Evolutionary conservation across 768 basidiomycete species (phyloP).

Genomic region (Amanita exitialis): DNA sequence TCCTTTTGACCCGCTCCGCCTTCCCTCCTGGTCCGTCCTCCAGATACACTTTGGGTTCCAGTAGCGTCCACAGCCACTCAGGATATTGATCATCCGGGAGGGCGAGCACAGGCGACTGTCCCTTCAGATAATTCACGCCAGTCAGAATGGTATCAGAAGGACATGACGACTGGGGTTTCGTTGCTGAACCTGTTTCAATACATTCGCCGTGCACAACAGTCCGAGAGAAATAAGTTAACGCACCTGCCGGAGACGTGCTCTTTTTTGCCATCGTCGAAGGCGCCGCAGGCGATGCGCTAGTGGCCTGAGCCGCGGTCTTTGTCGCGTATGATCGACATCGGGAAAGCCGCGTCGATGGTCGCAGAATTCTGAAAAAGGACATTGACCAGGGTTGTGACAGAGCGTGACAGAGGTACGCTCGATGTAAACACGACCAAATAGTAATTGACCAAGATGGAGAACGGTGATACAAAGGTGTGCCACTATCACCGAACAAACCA

Average conservation of each 20-base stretch:
- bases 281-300: not conserved
- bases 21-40: constrained; percentile 72
- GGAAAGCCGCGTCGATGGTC: not conserved
- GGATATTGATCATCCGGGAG: constrained; percentile 80
- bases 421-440: not conserved
- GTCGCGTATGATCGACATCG: constrained; percentile 1
- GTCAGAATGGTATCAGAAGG: constrained; percentile 60
- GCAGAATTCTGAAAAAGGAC: constrained; percentile 4
- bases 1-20: constrained; percentile 44
- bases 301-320: not conserved
- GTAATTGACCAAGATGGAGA: not conserved
- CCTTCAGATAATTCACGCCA: constrained; percentile 80
- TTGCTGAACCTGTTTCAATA: constrained; percentile 9
- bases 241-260: constrained; percentile 1
- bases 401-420: not conserved
- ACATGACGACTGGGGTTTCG: constrained; percentile 49
- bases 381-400: not conserved
- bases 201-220: not conserved
- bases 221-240: not conserved
- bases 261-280: not conserved
- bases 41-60: constrained; percentile 46
- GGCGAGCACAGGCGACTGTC: constrained; percentile 67
- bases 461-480: not conserved
- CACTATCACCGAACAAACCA: not conserved
- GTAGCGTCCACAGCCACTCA: constrained; percentile 77